Conservation (phyloP, 2,329 filamentous ascomycete genomes). For the Cercospora sojina region DNA sequence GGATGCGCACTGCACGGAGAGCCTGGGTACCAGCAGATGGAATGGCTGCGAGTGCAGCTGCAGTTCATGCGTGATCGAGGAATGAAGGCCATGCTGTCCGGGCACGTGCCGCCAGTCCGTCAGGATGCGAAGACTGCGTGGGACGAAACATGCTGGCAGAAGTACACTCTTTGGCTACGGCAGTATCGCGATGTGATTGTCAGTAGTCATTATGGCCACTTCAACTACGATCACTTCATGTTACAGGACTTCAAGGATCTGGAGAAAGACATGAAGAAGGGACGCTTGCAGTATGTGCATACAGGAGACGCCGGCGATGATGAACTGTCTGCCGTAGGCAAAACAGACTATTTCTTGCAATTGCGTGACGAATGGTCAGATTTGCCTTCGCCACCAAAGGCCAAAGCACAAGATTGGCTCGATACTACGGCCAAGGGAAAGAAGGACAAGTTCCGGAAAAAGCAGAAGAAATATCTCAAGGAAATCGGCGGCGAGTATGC, state of each 20-base stretch:
- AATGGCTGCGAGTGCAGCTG: conserved; percentile 90
- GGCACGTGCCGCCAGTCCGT: conserved; percentile 88
- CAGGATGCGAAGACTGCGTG: conserved; percentile 82
- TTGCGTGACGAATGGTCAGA: conserved; percentile 75
- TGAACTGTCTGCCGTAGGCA: conserved; percentile 64
- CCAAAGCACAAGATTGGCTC: conserved; percentile 27
- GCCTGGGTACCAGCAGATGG: conserved; percentile 90
- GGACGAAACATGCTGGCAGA: conserved; percentile 98
- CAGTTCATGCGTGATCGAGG: conserved; percentile 76
- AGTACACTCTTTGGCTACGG: conserved; percentile 85
- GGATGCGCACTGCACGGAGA: conserved; percentile 77
- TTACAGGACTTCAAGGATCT: conserved; percentile 81
- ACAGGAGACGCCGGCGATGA: conserved; percentile 28
- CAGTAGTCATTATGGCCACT: conserved; percentile 80
- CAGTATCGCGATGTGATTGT: conserved; percentile 90
- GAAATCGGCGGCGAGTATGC: conserved; percentile 77
- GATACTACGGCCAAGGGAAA: conserved; percentile 36
- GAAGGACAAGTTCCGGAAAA: conserved; percentile 51
- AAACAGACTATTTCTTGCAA: conserved; percentile 75
- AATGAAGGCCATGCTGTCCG: conserved; percentile 92
- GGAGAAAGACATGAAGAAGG: conserved; percentile 55
- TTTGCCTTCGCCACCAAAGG: conserved; percentile 58
- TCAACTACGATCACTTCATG: conserved; percentile 98
- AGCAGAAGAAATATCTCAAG: conserved; percentile 56
- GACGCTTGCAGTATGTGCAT: conserved; percentile 39